phyloP scores from a whole-genome alignment of 768 basidiomycete species.

The Hydnomerulius pinastri region DNA sequence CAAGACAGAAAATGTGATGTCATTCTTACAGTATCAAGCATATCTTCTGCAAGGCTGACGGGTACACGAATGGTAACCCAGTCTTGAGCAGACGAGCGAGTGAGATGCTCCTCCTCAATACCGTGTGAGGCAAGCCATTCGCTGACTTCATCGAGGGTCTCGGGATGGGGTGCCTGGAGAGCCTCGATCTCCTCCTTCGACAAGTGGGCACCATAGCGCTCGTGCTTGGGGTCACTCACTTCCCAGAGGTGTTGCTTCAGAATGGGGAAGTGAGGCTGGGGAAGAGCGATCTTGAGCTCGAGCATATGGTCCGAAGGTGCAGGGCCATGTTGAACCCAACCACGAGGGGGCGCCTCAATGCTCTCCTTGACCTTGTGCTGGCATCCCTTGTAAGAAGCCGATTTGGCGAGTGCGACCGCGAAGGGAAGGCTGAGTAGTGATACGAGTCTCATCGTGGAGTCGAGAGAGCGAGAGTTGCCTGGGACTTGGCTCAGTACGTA shows the following conservation, averaged over 20 bases:
- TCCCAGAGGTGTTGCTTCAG: slow-evolving; percentile 57
- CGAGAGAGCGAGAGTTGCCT: background rate
- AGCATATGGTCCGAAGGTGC: slow-evolving; percentile 50
- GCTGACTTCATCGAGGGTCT: slow-evolving; percentile 54
- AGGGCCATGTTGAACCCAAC: slow-evolving; percentile 47
- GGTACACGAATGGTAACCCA: slow-evolving; percentile 67
- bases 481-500: background rate
- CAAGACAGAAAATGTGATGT: background rate
- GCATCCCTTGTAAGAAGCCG: slow-evolving; percentile 9
- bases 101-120: slow-evolving; percentile 45
- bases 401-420: slow-evolving; percentile 11
- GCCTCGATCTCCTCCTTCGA: slow-evolving; percentile 67
- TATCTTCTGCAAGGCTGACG: slow-evolving; percentile 60
- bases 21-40: slow-evolving; percentile 64
- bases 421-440: slow-evolving; percentile 1
- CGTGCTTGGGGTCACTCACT: slow-evolving; percentile 57
- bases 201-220: slow-evolving; percentile 56
- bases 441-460: slow-evolving; percentile 1
- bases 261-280: slow-evolving; percentile 49
- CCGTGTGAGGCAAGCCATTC: slow-evolving; percentile 65
- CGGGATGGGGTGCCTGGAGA: slow-evolving; percentile 57
- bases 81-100: slow-evolving; percentile 64
- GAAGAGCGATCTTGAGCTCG: slow-evolving; percentile 58
- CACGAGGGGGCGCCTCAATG: slow-evolving; percentile 43
- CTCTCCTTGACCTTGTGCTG: slow-evolving; percentile 49